Evolutionary conservation across 306 rosid species (phyloP).

Genomic region (Gynostemma pentaphyllum): DNA sequence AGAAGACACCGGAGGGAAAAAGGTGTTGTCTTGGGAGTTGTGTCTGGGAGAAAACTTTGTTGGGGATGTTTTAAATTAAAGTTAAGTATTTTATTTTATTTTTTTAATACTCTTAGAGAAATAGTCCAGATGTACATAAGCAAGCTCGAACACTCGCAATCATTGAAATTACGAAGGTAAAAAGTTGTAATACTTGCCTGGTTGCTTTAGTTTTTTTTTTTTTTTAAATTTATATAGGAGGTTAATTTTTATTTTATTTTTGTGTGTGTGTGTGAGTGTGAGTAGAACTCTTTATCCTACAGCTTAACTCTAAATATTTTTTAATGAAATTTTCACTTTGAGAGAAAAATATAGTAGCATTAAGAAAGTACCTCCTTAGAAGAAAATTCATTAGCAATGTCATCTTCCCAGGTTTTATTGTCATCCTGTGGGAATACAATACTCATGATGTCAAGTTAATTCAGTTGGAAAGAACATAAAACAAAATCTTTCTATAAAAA

Average conservation of each 20-base stretch:
- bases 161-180: too few relatives aligned
- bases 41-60: too few relatives aligned
- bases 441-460: neutral
- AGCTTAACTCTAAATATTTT: neutral
- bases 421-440: constrained; percentile 39
- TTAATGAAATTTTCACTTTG: neutral
- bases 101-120: neutral
- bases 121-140: neutral
- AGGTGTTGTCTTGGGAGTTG: too few relatives aligned
- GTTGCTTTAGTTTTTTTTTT: neutral
- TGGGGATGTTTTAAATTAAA: too few relatives aligned
- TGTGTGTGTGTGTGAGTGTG: too few relatives aligned
- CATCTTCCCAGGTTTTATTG: constrained; percentile 63
- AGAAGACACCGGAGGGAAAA: too few relatives aligned
- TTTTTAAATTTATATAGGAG: too few relatives aligned
- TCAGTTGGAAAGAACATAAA: neutral
- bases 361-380: constrained; percentile 36
- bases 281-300: neutral
- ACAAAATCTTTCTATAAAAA: neutral
- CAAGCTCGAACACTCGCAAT: neutral
- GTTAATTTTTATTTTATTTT: too few relatives aligned
- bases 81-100: too few relatives aligned
- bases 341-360: neutral
- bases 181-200: neutral
- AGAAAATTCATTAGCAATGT: constrained; percentile 23